These are phyloP conservation scores for Schizophyllum amplum DNA, from an alignment of 1,284 basidiomycete species.

Conservation along the genomic window DNA sequence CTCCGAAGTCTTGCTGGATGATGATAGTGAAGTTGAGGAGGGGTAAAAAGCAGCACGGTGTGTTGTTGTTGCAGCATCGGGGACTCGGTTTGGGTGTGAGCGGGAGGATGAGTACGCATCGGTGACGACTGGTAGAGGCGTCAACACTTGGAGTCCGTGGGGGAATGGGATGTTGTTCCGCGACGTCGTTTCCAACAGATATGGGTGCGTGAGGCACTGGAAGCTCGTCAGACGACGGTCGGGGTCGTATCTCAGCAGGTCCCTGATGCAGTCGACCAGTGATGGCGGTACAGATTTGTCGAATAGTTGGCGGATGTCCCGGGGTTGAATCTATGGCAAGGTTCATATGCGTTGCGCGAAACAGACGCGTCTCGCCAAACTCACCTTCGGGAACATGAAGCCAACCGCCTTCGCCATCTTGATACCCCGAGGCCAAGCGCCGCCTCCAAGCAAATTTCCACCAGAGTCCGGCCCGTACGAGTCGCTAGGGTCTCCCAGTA, in stretches of 20 bases:
- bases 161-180: slow-evolving; percentile 63
- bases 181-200: slow-evolving; percentile 69
- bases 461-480: slow-evolving; percentile 77
- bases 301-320: slow-evolving; percentile 72
- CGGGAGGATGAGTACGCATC: too few relatives aligned
- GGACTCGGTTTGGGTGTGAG: slow-evolving; percentile 28
- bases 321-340: slow-evolving; percentile 65
- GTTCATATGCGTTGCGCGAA: too few relatives aligned
- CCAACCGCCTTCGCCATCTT: slow-evolving; percentile 82
- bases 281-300: slow-evolving; percentile 72
- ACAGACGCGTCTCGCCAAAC: too few relatives aligned
- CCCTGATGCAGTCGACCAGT: slow-evolving; percentile 87
- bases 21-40: slow-evolving; percentile 22
- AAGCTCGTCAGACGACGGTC: slow-evolving; percentile 76
- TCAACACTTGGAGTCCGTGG: slow-evolving; percentile 35
- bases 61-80: slow-evolving; percentile 41
- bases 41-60: slow-evolving; percentile 53
- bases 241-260: slow-evolving; percentile 91
- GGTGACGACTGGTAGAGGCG: slow-evolving; percentile 17
- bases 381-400: slow-evolving; percentile 87
- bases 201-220: slow-evolving; percentile 84
- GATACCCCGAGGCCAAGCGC: slow-evolving; percentile 80
- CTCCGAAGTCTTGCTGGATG: slow-evolving; percentile 22
- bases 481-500: slow-evolving; percentile 86
- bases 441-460: slow-evolving; percentile 74